Percentiles rank a stretch among this genome's conserved stretches.
Evolutionary conservation across 1,139 yeast species (phyloP).

Genomic region (Chernovozyma sophiae-reginae): DNA sequence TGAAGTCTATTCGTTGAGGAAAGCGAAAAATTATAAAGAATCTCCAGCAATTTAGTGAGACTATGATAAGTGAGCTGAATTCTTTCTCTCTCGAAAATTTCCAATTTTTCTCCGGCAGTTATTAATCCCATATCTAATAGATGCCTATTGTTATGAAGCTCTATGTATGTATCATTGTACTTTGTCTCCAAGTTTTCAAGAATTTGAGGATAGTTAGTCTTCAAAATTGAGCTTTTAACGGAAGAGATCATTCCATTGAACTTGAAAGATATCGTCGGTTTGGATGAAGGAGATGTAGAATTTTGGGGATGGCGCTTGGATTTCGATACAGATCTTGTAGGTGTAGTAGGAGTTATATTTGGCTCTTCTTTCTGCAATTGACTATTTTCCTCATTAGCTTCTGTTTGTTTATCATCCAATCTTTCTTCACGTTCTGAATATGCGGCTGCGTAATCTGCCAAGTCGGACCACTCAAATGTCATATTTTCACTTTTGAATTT

Average conservation of each 20-base stretch:
- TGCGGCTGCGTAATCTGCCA: background rate
- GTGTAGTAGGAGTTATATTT: background rate
- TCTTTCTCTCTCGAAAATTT: slow-evolving; percentile 34
- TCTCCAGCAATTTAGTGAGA: slow-evolving; percentile 34
- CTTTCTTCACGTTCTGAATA: background rate
- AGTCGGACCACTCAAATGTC: slow-evolving; percentile 48
- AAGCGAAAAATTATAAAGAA: slow-evolving; percentile 27
- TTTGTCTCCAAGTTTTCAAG: slow-evolving; percentile 25
- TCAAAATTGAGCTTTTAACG: slow-evolving; percentile 23
- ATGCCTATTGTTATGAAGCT: slow-evolving; percentile 30
- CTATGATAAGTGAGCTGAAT: slow-evolving; percentile 33
- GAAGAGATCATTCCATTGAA: background rate
- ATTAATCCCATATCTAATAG: slow-evolving; percentile 27
- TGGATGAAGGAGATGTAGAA: background rate
- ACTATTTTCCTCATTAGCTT: background rate
- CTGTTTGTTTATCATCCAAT: background rate
- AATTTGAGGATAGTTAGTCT: slow-evolving; percentile 29
- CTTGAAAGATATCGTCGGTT: background rate
- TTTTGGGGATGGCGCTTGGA: background rate
- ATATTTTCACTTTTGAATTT: slow-evolving; percentile 42
- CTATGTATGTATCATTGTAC: slow-evolving; percentile 30
- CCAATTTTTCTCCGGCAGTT: slow-evolving; percentile 22
- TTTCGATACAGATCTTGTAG: background rate
- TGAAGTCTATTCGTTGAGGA: slow-evolving; percentile 26
- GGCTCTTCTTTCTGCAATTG: background rate